phyloP scores from a whole-genome alignment of 164 flowering plant species.

The Vitis rupestris region DNA sequence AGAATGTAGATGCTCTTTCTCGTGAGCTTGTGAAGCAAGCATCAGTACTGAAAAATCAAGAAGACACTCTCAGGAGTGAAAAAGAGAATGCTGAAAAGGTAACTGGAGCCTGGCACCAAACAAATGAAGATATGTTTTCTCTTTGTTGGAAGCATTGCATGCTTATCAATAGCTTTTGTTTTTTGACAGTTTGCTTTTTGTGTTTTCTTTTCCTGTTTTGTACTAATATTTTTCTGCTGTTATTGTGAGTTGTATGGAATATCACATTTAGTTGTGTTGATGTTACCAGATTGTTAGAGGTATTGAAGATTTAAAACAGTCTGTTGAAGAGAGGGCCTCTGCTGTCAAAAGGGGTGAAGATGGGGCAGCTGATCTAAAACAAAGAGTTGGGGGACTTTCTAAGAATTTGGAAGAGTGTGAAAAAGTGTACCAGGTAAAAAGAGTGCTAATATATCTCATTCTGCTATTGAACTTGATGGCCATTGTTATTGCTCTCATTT shows the following conservation, averaged over 20 bases:
- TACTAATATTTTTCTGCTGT: background rate
- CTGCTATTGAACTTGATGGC: background rate
- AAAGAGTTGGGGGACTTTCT: conserved; percentile 58
- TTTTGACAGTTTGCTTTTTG: background rate
- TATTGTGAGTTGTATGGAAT: background rate
- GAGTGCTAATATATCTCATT: background rate
- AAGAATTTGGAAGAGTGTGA: conserved; percentile 71
- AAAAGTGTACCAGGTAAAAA: conserved; percentile 78
- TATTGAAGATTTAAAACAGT: conserved; percentile 67
- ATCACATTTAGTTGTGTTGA: background rate
- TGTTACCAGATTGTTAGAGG: conserved; percentile 53
- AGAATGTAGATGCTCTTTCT: conserved; percentile 77
- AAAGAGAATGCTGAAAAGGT: conserved; percentile 73
- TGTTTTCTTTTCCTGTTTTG: background rate
- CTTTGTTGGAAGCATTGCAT: background rate
- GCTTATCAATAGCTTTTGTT: background rate
- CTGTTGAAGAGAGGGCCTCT: conserved; percentile 62
- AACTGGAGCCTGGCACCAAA: background rate
- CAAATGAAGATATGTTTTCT: no score
- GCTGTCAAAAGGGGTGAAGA: conserved; percentile 81
- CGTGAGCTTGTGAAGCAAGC: conserved; percentile 71
- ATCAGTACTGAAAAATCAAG: conserved; percentile 66
- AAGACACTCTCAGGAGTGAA: conserved; percentile 74
- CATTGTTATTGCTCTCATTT: background rate
- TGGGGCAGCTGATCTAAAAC: conserved; percentile 84